phyloP scores from a whole-genome alignment of 192 early-diverging fungal genomes.

The Coemansia sp. region DNA sequence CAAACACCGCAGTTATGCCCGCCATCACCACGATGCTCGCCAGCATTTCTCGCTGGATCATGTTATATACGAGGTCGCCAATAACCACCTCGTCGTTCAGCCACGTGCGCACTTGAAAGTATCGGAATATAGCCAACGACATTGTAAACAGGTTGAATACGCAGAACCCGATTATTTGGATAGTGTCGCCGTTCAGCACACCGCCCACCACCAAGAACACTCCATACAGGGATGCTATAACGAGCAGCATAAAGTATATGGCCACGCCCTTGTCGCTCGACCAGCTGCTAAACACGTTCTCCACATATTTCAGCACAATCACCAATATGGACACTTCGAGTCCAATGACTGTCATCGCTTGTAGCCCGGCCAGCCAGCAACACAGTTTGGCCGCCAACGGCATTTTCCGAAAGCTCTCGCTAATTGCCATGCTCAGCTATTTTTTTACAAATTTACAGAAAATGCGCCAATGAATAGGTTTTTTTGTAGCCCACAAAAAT shows the following conservation, averaged over 20 bases:
- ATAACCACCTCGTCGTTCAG: constrained; percentile 18
- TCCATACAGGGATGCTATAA: constrained; percentile 42
- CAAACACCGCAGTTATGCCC: constrained; percentile 33
- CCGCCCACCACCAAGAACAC: constrained; percentile 47
- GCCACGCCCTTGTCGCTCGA: constrained; percentile 55
- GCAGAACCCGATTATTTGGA: constrained; percentile 53
- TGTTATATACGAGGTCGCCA: constrained; percentile 16
- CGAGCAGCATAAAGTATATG: constrained; percentile 53
- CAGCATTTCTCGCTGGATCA: constrained; percentile 33
- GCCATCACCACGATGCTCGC: constrained; percentile 36
- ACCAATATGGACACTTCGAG: constrained; percentile 45
- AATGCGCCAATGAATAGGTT: background rate
- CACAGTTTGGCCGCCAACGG: constrained; percentile 37
- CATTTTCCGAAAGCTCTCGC: constrained; percentile 54
- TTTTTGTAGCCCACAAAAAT: constrained; percentile 2
- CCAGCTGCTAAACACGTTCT: constrained; percentile 48
- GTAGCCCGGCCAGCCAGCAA: constrained; percentile 40
- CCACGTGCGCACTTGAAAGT: constrained; percentile 45
- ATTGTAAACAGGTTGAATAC: constrained; percentile 51
- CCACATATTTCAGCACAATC: constrained; percentile 40
- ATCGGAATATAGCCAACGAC: constrained; percentile 52
- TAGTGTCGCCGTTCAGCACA: constrained; percentile 49
- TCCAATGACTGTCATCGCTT: constrained; percentile 36
- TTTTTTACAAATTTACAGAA: constrained; percentile 4
- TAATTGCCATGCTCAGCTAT: constrained; percentile 38